Evolutionary conservation across 2,329 filamentous ascomycete genomes (phyloP).

Genomic region (Fusarium sterilihyphosum): DNA sequence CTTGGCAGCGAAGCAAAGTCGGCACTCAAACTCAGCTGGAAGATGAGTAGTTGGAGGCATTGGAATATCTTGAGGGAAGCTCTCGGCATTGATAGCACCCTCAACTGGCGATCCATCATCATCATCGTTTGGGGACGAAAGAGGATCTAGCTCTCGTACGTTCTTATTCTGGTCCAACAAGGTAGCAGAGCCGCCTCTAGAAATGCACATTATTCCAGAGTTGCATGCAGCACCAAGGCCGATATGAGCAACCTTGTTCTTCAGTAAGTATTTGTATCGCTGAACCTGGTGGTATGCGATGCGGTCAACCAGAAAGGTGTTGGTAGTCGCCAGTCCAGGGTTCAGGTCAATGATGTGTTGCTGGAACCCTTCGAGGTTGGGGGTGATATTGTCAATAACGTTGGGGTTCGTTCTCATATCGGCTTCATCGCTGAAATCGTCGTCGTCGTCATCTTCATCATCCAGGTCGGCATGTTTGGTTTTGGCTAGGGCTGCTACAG

Average conservation of each 20-base stretch:
- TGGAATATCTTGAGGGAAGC: constrained; percentile 83
- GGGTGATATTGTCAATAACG: constrained; percentile 73
- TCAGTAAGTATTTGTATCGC: constrained; percentile 81
- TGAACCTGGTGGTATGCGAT: constrained; percentile 83
- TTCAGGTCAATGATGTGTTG: constrained; percentile 79
- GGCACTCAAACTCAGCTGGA: constrained; percentile 90
- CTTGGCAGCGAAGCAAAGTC: constrained; percentile 85
- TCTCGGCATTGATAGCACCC: constrained; percentile 74
- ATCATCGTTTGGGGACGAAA: constrained; percentile 62
- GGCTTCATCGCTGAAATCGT: constrained; percentile 64
- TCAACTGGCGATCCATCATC: constrained; percentile 76
- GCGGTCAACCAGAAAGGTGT: constrained; percentile 76
- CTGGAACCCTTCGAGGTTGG: constrained; percentile 80
- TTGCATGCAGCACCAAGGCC: constrained; percentile 69
- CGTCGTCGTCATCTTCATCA: constrained; percentile 66
- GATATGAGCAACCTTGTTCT: constrained; percentile 75
- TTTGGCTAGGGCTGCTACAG: constrained; percentile 59
- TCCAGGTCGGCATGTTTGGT: constrained; percentile 44
- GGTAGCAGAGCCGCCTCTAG: constrained; percentile 72
- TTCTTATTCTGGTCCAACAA: constrained; percentile 69
- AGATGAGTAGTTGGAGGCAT: constrained; percentile 80
- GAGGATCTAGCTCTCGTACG: constrained; percentile 66
- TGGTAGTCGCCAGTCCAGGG: constrained; percentile 68
- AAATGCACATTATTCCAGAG: constrained; percentile 70
- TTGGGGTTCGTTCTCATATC: constrained; percentile 71